phyloP scores from a whole-genome alignment of 805 yeast genomes.

The Pichia insulana region DNA sequence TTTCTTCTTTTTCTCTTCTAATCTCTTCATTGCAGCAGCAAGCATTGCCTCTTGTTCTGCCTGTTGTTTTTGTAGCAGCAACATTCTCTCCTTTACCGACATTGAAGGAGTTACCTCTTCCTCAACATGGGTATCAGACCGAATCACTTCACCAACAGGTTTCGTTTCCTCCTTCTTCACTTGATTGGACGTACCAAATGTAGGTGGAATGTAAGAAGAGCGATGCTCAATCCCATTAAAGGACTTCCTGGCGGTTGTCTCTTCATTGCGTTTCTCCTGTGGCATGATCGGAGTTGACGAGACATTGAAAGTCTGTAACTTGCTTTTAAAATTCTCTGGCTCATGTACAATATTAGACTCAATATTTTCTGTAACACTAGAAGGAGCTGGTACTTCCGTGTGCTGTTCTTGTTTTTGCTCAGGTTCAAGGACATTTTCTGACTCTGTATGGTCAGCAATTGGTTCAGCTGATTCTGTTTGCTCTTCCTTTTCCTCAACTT shows the following conservation, averaged over 20 bases:
- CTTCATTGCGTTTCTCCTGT: constrained; percentile 19
- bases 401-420: neutral
- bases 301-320: constrained; percentile 43
- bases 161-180: constrained; percentile 12
- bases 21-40: constrained; percentile 50
- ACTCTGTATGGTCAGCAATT: constrained; percentile 2
- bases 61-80: constrained; percentile 72
- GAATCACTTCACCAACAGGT: constrained; percentile 18
- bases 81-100: constrained; percentile 81
- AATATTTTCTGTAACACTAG: neutral
- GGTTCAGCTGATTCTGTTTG: neutral
- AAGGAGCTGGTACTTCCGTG: neutral
- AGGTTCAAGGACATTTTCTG: constrained; percentile 1
- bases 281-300: constrained; percentile 34
- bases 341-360: constrained; percentile 8
- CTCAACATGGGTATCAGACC: constrained; percentile 21
- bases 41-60: constrained; percentile 63
- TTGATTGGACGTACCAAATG: constrained; percentile 13
- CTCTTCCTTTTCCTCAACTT: constrained; percentile 1
- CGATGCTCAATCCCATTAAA: constrained; percentile 47
- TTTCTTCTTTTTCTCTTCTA: constrained; percentile 36
- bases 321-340: constrained; percentile 31
- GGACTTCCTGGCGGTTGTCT: constrained; percentile 45
- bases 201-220: constrained; percentile 49
- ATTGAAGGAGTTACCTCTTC: constrained; percentile 62